phyloP scores from a whole-genome alignment of 768 basidiomycete species.

The Panellus pusillus region DNA sequence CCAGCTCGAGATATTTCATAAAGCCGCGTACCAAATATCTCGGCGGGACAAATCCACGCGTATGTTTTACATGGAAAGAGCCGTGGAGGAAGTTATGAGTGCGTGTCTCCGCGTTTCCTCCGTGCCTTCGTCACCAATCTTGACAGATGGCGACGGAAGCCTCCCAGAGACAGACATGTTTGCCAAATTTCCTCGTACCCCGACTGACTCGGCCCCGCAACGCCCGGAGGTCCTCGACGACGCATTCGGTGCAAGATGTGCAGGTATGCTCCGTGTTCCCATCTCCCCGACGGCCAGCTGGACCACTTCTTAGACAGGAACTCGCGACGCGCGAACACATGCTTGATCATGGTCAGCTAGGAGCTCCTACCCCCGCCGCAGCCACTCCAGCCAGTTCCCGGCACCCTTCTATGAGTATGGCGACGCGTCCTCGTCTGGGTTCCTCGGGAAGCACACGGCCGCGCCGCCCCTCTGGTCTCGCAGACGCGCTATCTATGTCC shows the following conservation, averaged over 20 bases:
- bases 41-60: conserved; percentile 68
- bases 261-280: conserved; percentile 46
- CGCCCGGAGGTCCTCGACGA: conserved; percentile 48
- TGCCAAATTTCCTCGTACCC: conserved; percentile 68
- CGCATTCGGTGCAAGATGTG: conserved; percentile 93
- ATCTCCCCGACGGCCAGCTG: not conserved
- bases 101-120: conserved; percentile 28
- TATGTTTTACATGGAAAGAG: conserved; percentile 81
- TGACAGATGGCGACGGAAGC: conserved; percentile 72
- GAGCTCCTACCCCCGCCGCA: conserved; percentile 60
- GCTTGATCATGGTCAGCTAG: conserved; percentile 84
- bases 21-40: conserved; percentile 68
- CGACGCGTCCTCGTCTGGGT: conserved; percentile 25
- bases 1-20: conserved; percentile 80
- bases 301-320: conserved; percentile 54
- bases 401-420: conserved; percentile 26
- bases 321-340: conserved; percentile 91
- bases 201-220: conserved; percentile 60
- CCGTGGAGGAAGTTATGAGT: conserved; percentile 80
- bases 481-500: conserved; percentile 41
- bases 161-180: conserved; percentile 70
- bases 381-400: conserved; percentile 50
- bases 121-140: not conserved
- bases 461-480: conserved; percentile 34
- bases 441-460: conserved; percentile 25